Base-by-base conservation (phyloP, 306 rosid genomes). In the Inga laurina region DNA sequence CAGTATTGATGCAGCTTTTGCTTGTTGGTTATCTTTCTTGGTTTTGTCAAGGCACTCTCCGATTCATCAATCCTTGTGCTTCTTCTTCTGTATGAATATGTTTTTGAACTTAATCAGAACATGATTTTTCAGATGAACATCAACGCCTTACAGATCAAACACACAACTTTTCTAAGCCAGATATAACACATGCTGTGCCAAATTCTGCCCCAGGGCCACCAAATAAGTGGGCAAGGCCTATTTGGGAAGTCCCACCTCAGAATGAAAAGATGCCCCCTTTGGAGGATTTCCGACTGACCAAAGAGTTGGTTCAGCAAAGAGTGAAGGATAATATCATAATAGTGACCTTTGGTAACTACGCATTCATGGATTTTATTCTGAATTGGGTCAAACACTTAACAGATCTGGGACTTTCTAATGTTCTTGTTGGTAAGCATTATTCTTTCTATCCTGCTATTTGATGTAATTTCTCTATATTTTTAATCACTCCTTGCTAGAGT, bases 341-440 rank as follows among this genome's bases (percentile, higher is more conserved):
- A 65, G 95, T 96, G 84, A 94, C 98, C 32, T 96, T 96, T 79
- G 99, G 99, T 56, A 96, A 96, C 91, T 92, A 90, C 79, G 99
- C 99, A n/a, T 96, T 96, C 86, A 92, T 94, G 97, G 99, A 92
- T 86, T 96, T 96, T 51, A 94, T 96, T 87, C 77, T 94, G 78
- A 87, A 93, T 68, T 96, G 99, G 99, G 99, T 89, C 86, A 90
- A 89, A 76, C 99, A 92, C 86, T 77, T 94, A 91, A 85, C 93
- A 56, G 93, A 92, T 89, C 88, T 91, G 74, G 91, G 86, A 43
- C 30, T 96, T 83, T 88, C 97, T 67, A 96, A 94, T 90, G 84
- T 90, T 91, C 97, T 96, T 83, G 90, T 96, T 61, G 99, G 99
- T 96, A 86, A 94, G 94, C 85, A 77, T 71, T 22, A 12, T 24